Evolutionary conservation across 176 grass and related monocot species (phyloP), one percentile per base, ranked within the genome.

Genomic region (Oryza meyeriana): DNA sequence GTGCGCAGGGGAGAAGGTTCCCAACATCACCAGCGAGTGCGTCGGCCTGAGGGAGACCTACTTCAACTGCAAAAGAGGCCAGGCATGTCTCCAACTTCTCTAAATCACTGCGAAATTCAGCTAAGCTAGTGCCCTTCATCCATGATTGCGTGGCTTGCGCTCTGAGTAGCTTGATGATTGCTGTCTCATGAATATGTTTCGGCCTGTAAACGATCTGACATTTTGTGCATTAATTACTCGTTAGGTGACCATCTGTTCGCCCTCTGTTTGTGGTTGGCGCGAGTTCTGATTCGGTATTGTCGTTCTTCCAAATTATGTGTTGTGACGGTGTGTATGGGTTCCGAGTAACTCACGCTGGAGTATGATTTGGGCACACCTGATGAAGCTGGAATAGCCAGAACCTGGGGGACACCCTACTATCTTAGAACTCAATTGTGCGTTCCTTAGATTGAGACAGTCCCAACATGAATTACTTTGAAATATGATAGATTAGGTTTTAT

Each of bases 31-130:
- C 38, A 96, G 89, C 71, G 89, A 94, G 87, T 99, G 93, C 80
- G 89, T 96, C 65, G 97, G 97, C 33, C 65, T 99, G 78, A 87
- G 97, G 27, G 97, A 99, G 86, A 99, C 97, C 66, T 99, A 96
- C 74, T 99, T 99, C 83, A 96, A 96, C 80, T 96, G 97, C 91
- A 99, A 99, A 72, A 93, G 97, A 26, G 93, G 97, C 80, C 93
- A 99, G 91, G 97, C 84, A 90, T 79, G 79, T 88, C 20, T 81
- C 55, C 8, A 59, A 0, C 55, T 24, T 2, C 55, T 59, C 55
- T 69, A 8, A 39, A 22, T 65, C 2, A 8, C 58, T 71, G 32
- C 59, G 32, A 12, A 77, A 17, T 72, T 30, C 67, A 71, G 50
- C 64, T 12, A 32, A 20, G 3, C 41, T 44, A 58, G 39, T 62